Evolutionary conservation across 805 yeast genomes (phyloP).

Genomic region (Wickerhamiella domercqiae): DNA sequence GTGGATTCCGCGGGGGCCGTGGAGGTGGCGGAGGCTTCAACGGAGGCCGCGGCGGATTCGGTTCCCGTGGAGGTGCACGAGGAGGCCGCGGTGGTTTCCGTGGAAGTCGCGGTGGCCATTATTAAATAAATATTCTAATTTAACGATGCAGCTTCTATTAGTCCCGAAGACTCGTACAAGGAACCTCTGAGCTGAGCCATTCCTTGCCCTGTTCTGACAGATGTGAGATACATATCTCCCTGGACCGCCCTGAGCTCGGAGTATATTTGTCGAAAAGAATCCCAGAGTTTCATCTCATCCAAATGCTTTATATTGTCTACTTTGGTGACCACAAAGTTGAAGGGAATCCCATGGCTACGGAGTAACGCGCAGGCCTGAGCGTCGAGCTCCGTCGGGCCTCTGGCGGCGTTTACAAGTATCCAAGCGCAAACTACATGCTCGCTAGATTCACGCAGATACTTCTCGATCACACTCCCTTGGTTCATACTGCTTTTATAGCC

Average conservation of each 20-base stretch:
- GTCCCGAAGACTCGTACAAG: slow-evolving; percentile 15
- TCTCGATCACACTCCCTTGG: slow-evolving; percentile 58
- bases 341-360: slow-evolving; percentile 41
- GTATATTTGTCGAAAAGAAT: no score
- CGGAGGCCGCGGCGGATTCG: slow-evolving; percentile 26
- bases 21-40: slow-evolving; percentile 27
- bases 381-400: slow-evolving; percentile 49
- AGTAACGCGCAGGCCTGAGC: slow-evolving; percentile 35
- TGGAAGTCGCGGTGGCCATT: slow-evolving; percentile 26
- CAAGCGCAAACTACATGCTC: slow-evolving; percentile 41
- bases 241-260: slow-evolving; percentile 19
- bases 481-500: slow-evolving; percentile 49
- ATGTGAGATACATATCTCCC: slow-evolving; percentile 23
- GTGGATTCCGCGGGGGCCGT: slow-evolving; percentile 31
- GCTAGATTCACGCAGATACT: slow-evolving; percentile 40
- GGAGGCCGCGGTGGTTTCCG: slow-evolving; percentile 25
- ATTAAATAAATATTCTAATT: slow-evolving; percentile 12
- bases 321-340: slow-evolving; percentile 65
- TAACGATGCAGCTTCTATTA: background rate
- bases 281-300: no score
- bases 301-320: slow-evolving; percentile 39
- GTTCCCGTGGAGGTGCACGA: slow-evolving; percentile 18
- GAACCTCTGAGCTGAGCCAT: slow-evolving; percentile 20
- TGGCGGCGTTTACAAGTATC: slow-evolving; percentile 43
- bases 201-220: slow-evolving; percentile 15